A percentile compares a stretch with the other conserved stretches of the same genome.
These are phyloP conservation scores for Paramarasmius palmivorus DNA, from an alignment of 1,284 basidiomycete genomes.

Conservation along the genomic window DNA sequence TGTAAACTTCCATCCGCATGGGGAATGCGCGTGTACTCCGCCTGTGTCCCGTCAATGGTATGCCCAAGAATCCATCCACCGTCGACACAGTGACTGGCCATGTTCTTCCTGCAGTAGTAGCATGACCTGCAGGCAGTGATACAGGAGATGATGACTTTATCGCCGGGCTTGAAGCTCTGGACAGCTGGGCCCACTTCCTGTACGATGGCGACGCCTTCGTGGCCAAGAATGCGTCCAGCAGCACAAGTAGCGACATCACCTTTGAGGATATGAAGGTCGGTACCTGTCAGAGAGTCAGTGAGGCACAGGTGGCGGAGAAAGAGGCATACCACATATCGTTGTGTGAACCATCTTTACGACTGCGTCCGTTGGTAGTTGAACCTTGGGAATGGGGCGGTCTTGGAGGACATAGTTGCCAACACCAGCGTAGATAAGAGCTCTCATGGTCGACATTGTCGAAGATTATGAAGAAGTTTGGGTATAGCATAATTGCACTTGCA, in stretches of 20 bases:
- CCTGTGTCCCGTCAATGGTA: slow-evolving; percentile 28
- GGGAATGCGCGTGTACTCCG: slow-evolving; percentile 26
- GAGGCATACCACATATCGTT: slow-evolving; percentile 28
- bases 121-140: slow-evolving; percentile 16
- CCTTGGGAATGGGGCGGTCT: slow-evolving; percentile 22
- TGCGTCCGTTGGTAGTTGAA: slow-evolving; percentile 24
- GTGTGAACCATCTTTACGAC: slow-evolving; percentile 25
- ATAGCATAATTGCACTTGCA: no score
- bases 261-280: slow-evolving; percentile 30
- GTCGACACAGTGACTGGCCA: slow-evolving; percentile 25
- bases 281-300: slow-evolving; percentile 16
- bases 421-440: slow-evolving; percentile 24
- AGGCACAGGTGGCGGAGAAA: not conserved
- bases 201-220: slow-evolving; percentile 34
- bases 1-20: slow-evolving; percentile 24
- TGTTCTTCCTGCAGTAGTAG: slow-evolving; percentile 22
- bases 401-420: slow-evolving; percentile 17
- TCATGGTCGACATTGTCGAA: slow-evolving; percentile 19
- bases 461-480: no score
- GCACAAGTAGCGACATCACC: slow-evolving; percentile 26
- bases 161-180: slow-evolving; percentile 29
- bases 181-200: slow-evolving; percentile 29
- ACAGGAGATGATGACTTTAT: slow-evolving; percentile 16
- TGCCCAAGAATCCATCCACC: slow-evolving; percentile 29
- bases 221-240: slow-evolving; percentile 30